A percentile compares a stretch with the other conserved stretches of the same genome.
Evolutionary conservation across 2,329 filamentous ascomycete genomes (phyloP).

Genomic region (Neonectria coccinea): DNA sequence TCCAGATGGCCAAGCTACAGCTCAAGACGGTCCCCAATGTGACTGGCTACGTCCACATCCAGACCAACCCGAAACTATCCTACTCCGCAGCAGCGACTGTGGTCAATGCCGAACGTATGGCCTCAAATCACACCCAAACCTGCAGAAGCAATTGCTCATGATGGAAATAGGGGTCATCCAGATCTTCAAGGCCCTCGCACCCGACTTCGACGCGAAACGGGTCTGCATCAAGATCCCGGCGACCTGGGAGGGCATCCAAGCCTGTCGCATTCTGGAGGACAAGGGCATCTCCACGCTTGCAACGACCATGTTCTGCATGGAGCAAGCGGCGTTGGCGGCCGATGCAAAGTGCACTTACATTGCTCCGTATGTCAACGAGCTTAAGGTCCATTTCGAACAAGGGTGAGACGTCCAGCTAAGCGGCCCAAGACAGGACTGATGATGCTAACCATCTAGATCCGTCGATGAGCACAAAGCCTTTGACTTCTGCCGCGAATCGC

Average conservation of each 20-base stretch:
- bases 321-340: constrained; percentile 69
- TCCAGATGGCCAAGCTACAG: constrained; percentile 66
- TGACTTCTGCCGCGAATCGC: constrained; percentile 62
- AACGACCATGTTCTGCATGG: constrained; percentile 72
- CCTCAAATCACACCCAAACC: accelerated
- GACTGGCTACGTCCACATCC: constrained; percentile 66
- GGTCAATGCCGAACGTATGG: constrained; percentile 62
- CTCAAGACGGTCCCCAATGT: constrained; percentile 63
- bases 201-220: constrained; percentile 56
- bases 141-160: neutral
- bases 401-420: constrained; percentile 49
- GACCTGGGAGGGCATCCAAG: constrained; percentile 73
- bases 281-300: constrained; percentile 69
- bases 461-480: constrained; percentile 63
- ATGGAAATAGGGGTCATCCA: constrained; percentile 58
- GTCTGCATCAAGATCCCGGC: constrained; percentile 73
- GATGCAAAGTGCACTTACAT: constrained; percentile 71
- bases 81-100: constrained; percentile 63
- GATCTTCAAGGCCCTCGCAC: constrained; percentile 40
- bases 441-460: constrained; percentile 51
- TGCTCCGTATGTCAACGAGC: constrained; percentile 74
- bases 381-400: constrained; percentile 70
- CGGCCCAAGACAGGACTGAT: neutral
- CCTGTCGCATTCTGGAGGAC: constrained; percentile 65
- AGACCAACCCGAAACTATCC: constrained; percentile 68